A percentile compares a stretch with the other conserved stretches of the same genome.
These are phyloP conservation scores for Phaeotremella fagi DNA, from an alignment of 768 basidiomycete genomes.

Conservation along the genomic window DNA sequence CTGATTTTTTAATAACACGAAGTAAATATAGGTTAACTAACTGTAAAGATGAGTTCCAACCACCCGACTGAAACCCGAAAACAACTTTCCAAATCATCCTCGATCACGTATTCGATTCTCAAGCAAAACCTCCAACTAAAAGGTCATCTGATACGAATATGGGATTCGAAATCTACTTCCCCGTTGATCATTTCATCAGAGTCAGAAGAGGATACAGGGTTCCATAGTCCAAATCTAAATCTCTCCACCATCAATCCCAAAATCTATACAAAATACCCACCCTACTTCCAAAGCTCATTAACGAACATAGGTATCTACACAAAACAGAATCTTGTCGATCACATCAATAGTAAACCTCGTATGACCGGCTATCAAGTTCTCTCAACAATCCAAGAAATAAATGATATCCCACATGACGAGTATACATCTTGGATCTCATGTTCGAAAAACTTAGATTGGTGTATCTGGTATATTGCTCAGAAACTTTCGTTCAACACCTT, in stretches of 20 bases:
- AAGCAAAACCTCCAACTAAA: no score
- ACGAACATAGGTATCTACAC: background rate
- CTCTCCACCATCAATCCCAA: background rate
- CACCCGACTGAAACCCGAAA: no score
- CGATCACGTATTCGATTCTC: no score
- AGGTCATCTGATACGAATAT: no score
- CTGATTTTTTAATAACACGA: no score
- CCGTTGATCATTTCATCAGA: no score
- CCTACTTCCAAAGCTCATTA: slow-evolving; percentile 1
- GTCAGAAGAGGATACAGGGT: slow-evolving; percentile 5
- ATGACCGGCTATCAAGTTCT: slow-evolving; percentile 6
- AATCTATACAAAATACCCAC: background rate
- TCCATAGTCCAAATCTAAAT: slow-evolving; percentile 4
- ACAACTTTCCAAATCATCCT: no score
- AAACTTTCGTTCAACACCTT: slow-evolving; percentile 3
- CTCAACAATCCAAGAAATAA: slow-evolving; percentile 6
- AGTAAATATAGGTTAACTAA: no score
- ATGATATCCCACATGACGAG: slow-evolving; percentile 16
- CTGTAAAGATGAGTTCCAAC: no score
- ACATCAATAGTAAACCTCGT: slow-evolving; percentile 3
- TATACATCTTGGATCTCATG: slow-evolving; percentile 19
- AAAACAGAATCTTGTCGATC: slow-evolving; percentile 13
- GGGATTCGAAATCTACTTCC: no score
- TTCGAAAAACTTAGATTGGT: slow-evolving; percentile 9
- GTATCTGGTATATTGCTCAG: slow-evolving; percentile 19